These are phyloP conservation scores for Diaporthe vaccinii DNA, from an alignment of 2,329 filamentous ascomycete genomes.

Conservation along the genomic window DNA sequence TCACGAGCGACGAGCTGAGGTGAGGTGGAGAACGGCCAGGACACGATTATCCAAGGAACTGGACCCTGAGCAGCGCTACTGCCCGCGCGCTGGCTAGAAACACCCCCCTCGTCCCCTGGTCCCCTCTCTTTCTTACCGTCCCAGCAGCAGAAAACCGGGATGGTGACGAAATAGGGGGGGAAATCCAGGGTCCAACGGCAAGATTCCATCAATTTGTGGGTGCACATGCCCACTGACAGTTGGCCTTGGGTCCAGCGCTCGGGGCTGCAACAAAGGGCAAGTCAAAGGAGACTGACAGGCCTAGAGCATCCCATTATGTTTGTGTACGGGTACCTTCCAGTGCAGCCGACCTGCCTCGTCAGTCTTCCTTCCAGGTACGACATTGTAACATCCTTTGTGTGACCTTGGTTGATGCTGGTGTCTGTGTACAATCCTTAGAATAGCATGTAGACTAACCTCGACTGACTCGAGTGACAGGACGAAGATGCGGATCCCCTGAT, in stretches of 20 bases:
- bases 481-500: not conserved
- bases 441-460: not conserved
- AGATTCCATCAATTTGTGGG: not conserved
- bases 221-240: not conserved
- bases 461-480: slow-evolving; percentile 9
- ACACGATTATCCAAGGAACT: not conserved
- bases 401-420: not conserved
- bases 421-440: not conserved
- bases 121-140: not conserved
- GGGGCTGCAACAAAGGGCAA: not conserved
- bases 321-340: not conserved
- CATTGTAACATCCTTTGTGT: not conserved
- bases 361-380: not conserved
- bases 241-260: not conserved
- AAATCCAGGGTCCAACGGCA: slow-evolving; percentile 20
- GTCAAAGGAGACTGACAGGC: not conserved
- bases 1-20: slow-evolving; percentile 11
- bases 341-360: not conserved
- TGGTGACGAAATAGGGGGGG: slow-evolving; percentile 8
- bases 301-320: not conserved
- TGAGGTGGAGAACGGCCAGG: slow-evolving; percentile 24
- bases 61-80: not conserved
- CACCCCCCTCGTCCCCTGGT: not conserved
- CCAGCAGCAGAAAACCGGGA: not conserved
- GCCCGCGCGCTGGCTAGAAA: not conserved